A percentile compares a stretch with the other conserved stretches of the same genome.
Conservation (phyloP, 768 basidiomycete genomes). For the Boletus barrowsii region DNA sequence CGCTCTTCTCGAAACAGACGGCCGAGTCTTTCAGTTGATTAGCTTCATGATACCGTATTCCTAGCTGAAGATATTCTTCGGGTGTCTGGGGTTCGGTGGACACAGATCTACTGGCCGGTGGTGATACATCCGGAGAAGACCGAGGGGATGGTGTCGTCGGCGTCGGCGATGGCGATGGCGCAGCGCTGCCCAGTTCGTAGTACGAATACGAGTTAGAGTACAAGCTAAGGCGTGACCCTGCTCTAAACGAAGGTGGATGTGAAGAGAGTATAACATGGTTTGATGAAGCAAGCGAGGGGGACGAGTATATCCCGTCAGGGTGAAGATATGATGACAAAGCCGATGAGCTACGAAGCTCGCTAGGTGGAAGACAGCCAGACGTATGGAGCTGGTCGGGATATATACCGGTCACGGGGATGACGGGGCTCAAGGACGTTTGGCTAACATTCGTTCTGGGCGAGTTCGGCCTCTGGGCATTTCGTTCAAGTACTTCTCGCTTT, state of each 20-base stretch:
- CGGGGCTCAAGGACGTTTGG: constrained; percentile 7
- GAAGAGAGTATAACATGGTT: constrained; percentile 21
- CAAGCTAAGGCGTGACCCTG: constrained; percentile 40
- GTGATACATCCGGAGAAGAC: constrained; percentile 15
- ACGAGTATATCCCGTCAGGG: constrained; percentile 12
- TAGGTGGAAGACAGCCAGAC: not conserved
- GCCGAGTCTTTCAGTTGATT: constrained; percentile 70
- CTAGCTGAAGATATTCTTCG: constrained; percentile 69
- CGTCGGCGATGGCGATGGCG: constrained; percentile 40
- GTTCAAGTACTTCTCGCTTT: constrained; percentile 50
- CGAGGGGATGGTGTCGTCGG: constrained; percentile 9
- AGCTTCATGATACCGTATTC: constrained; percentile 75
- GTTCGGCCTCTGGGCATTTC: constrained; percentile 47
- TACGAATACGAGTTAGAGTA: constrained; percentile 64
- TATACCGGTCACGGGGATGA: constrained; percentile 24
- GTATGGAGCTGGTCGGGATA: constrained; percentile 1
- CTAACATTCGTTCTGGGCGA: constrained; percentile 27
- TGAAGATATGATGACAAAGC: constrained; percentile 14
- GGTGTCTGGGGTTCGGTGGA: constrained; percentile 39
- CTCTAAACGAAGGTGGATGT: constrained; percentile 37
- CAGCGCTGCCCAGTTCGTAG: constrained; percentile 51
- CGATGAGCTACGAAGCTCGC: not conserved
- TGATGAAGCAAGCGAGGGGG: constrained; percentile 13
- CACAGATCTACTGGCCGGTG: constrained; percentile 13
- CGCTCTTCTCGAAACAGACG: constrained; percentile 70